Base-by-base conservation (phyloP, 2,329 filamentous ascomycete genomes). In the Penicillium sp. region DNA sequence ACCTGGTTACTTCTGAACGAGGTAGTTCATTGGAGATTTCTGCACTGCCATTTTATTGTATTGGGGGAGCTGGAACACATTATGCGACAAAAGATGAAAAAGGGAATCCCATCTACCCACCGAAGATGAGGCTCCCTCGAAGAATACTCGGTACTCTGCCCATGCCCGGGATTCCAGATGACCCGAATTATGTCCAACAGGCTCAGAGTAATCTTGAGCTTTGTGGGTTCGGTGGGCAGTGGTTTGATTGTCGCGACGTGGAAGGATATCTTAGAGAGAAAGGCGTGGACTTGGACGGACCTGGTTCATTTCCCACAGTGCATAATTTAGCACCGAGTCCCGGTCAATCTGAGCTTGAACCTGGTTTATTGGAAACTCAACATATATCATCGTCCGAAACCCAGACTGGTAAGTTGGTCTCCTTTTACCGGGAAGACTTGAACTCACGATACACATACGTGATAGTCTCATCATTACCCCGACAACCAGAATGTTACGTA, bases 31-130 rank as follows among this genome's bases (percentile, higher is more conserved):
- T 92, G 2, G 81, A 85, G 56, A 76, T 83, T 54, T 87, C 82
- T 78, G 76, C 78, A 4, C 80, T 82, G 6, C 87, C 89, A 0
- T 87, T 89, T 53, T 80, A 86, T 31, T 80, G 86, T 60, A 77
- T 91, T 19, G 89, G 89, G 1, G 87, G 87, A 2, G 82, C 87
- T 0, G 89, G 89, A 0, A 87, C 85, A 0, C 88, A 88, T 67
- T 90, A 86, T 64, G 76, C 77, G 7, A 67, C 70, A 3, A 68
- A 67, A n/a, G 76, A 78, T 54, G 60, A 65, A 21, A 49, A 70
- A 2, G 78, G 77, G 0, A 74, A 72, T 31, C 68, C 65, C 27
- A 64, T 68, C 10, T 73, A 68, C 40, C 69, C 69, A 12, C 57
- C 58, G 2, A 71, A 69, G 21, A 71, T 68, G 55, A 64, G 65